A percentile compares a stretch with the other conserved stretches of the same genome.
phyloP scores from a whole-genome alignment of 2,329 filamentous ascomycete species.

The Diaporthe ampelina region DNA sequence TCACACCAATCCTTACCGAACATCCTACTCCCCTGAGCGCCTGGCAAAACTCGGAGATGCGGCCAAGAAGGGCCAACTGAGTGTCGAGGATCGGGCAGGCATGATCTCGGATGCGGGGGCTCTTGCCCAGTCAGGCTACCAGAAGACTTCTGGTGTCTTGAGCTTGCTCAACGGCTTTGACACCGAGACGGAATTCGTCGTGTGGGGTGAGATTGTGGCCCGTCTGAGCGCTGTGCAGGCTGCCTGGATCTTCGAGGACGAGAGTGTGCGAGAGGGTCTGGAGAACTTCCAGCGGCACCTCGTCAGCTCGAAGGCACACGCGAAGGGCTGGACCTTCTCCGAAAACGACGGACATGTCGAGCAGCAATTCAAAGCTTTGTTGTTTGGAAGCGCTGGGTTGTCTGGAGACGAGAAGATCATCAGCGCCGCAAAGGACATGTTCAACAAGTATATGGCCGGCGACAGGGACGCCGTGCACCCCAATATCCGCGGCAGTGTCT shows the following conservation, averaged over 20 bases:
- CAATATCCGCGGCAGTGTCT: constrained; percentile 90
- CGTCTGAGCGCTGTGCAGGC: constrained; percentile 83
- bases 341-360: constrained; percentile 89
- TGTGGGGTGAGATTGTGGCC: constrained; percentile 92
- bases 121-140: constrained; percentile 89
- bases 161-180: constrained; percentile 89
- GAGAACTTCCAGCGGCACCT: constrained; percentile 87
- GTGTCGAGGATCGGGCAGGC: constrained; percentile 91
- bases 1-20: constrained; percentile 93
- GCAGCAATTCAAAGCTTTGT: constrained; percentile 93
- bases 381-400: constrained; percentile 88
- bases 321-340: constrained; percentile 89
- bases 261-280: constrained; percentile 79
- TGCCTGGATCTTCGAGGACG: constrained; percentile 91
- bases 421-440: constrained; percentile 89
- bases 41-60: constrained; percentile 90
- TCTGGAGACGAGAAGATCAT: constrained; percentile 84
- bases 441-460: constrained; percentile 84
- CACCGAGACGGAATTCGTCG: constrained; percentile 88
- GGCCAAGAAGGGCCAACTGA: constrained; percentile 83
- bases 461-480: constrained; percentile 89
- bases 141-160: constrained; percentile 91
- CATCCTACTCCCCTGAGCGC: constrained; percentile 86
- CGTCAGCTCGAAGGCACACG: constrained; percentile 83
- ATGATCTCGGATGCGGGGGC: constrained; percentile 96